These are phyloP conservation scores for Francoa sonchifolia DNA, from an alignment of 441 rosid species.

Conservation along the genomic window DNA sequence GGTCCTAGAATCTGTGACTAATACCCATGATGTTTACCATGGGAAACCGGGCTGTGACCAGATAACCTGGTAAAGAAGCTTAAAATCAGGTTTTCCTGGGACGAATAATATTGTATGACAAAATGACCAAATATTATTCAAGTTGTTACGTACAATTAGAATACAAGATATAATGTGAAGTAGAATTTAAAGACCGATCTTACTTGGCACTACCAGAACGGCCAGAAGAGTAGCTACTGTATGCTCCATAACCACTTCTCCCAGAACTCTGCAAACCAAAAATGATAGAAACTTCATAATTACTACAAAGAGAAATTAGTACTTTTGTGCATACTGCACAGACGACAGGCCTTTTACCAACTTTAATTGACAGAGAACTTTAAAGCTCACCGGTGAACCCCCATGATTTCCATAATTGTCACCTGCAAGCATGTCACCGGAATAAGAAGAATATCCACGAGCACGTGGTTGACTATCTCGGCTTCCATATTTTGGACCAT, in stretches of 20 bases:
- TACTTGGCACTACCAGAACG: slow-evolving; percentile 72
- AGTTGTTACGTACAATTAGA: not conserved
- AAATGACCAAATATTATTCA: not conserved
- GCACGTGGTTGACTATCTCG: slow-evolving; percentile 68
- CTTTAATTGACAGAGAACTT: slow-evolving; percentile 4
- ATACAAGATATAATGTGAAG: not conserved
- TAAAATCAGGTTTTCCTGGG: slow-evolving; percentile 5
- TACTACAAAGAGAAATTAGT: no score
- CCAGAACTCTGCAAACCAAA: slow-evolving; percentile 32
- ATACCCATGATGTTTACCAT: slow-evolving; percentile 17
- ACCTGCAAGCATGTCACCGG: slow-evolving; percentile 43
- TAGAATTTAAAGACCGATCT: slow-evolving; percentile 10
- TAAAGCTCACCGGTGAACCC: slow-evolving; percentile 50
- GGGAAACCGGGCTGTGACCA: slow-evolving; percentile 12
- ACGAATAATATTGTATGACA: slow-evolving; percentile 8
- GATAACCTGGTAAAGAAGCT: slow-evolving; percentile 13
- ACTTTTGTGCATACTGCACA: no score
- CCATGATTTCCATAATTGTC: slow-evolving; percentile 69
- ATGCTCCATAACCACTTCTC: slow-evolving; percentile 71
- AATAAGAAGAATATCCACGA: slow-evolving; percentile 49
- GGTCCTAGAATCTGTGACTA: slow-evolving; percentile 4
- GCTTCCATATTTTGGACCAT: slow-evolving; percentile 33
- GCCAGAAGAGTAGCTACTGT: slow-evolving; percentile 78
- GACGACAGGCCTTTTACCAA: no score
- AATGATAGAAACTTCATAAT: slow-evolving; percentile 4